Conservation (phyloP, 2,329 filamentous ascomycete genomes). For the Trichoderma sp. region DNA sequence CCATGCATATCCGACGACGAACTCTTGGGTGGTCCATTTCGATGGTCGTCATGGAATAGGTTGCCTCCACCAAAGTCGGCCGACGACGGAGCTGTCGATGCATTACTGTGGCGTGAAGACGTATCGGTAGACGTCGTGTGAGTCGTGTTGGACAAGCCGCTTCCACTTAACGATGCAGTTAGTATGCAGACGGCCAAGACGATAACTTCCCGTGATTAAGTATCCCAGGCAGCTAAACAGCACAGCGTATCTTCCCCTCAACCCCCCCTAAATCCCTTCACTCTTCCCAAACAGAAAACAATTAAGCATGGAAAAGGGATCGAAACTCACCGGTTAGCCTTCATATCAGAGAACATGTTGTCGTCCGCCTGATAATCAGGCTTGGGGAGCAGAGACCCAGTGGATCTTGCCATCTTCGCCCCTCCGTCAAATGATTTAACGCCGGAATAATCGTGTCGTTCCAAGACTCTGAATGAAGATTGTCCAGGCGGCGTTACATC, state of each 20-base stretch:
- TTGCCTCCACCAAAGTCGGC: conserved; percentile 37
- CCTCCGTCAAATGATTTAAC: conserved; percentile 52
- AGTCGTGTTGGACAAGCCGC: conserved; percentile 59
- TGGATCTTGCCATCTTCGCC: conserved; percentile 40
- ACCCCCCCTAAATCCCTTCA: background rate
- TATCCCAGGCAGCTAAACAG: background rate
- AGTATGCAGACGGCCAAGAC: conserved; percentile 24
- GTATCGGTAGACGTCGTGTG: conserved; percentile 58
- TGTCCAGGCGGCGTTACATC: conserved; percentile 41
- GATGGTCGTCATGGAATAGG: conserved; percentile 29
- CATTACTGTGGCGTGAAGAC: conserved; percentile 60
- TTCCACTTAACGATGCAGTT: conserved; percentile 47
- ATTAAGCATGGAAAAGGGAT: background rate
- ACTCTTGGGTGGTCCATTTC: conserved; percentile 23
- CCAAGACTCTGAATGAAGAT: conserved; percentile 57
- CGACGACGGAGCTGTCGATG: conserved; percentile 59
- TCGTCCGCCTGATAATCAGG: conserved; percentile 43
- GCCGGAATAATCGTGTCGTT: conserved; percentile 45
- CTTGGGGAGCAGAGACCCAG: conserved; percentile 37
- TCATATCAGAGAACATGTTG: conserved; percentile 57
- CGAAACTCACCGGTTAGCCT: conserved; percentile 51
- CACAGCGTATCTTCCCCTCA: background rate
- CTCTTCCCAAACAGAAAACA: background rate
- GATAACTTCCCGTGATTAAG: background rate
- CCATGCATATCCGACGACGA: conserved; percentile 34